Percentiles rank a stretch among this genome's conserved stretches.
Evolutionary conservation across 2,329 filamentous ascomycete species (phyloP).

Genomic region (Calonectria pseudoreteaudii): DNA sequence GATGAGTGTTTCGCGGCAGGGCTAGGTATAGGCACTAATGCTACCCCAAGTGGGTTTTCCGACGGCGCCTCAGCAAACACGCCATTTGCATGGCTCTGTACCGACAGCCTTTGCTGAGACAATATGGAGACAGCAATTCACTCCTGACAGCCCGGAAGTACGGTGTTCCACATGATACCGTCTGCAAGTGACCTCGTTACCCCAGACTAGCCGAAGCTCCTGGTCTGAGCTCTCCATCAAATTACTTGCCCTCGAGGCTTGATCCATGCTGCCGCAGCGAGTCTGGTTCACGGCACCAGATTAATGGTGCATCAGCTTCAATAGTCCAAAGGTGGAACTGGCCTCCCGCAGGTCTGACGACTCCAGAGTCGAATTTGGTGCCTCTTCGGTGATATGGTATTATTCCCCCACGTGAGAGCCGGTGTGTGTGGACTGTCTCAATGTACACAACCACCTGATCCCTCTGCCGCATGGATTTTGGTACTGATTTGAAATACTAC

Average conservation of each 20-base stretch:
- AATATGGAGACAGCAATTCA: not conserved
- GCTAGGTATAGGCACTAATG: not conserved
- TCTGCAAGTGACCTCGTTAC: constrained; percentile 1
- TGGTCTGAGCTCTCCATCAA: not conserved
- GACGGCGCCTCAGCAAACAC: not conserved
- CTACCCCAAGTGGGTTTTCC: not conserved
- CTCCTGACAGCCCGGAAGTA: not conserved
- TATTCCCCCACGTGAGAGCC: not conserved
- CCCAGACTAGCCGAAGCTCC: not conserved
- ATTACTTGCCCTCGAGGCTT: not conserved
- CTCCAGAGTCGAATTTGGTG: not conserved
- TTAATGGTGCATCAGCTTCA: not conserved
- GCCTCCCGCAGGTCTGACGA: not conserved
- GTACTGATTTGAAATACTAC: not conserved
- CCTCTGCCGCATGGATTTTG: not conserved
- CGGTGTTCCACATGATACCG: not conserved
- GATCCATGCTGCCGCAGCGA: not conserved
- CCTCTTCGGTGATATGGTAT: not conserved
- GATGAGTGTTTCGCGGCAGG: not conserved
- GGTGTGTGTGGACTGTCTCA: not conserved
- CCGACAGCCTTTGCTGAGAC: not conserved
- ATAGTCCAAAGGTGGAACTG: not conserved
- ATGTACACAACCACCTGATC: not conserved
- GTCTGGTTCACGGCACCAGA: not conserved
- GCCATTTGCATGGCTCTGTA: not conserved